Evolutionary conservation across 352 stramenopile genomes (phyloP).

Genomic region (Hyaloperonospora brassicae): DNA sequence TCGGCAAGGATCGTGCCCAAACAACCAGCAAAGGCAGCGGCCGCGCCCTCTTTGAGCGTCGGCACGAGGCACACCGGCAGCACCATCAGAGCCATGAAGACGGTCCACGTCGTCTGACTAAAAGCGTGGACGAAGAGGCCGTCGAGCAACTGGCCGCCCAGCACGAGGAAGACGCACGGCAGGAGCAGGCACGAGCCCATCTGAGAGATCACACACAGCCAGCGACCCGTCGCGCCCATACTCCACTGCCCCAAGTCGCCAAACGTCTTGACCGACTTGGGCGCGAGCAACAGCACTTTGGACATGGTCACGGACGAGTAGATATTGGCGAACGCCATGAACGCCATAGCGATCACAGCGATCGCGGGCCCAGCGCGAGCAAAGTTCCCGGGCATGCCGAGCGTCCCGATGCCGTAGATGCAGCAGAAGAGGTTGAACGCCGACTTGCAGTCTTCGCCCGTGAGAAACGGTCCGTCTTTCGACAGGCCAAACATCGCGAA

Average conservation of each 20-base stretch:
- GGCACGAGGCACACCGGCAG: conserved; percentile 31
- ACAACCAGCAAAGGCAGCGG: conserved; percentile 40
- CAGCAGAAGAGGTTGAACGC: conserved; percentile 43
- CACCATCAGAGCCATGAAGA: conserved; percentile 45
- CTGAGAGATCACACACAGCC: conserved; percentile 34
- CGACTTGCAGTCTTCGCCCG: conserved; percentile 35
- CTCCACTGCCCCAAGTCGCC: conserved; percentile 50
- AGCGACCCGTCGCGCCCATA: conserved; percentile 43
- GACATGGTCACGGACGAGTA: conserved; percentile 44
- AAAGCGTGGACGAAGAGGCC: conserved; percentile 44
- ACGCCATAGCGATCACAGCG: conserved; percentile 34
- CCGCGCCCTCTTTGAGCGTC: conserved; percentile 38
- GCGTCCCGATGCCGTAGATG: conserved; percentile 48
- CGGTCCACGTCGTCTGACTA: conserved; percentile 41
- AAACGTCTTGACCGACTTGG: conserved; percentile 43
- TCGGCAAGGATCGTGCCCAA: conserved; percentile 50
- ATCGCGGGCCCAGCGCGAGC: conserved; percentile 35
- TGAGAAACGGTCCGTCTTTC: conserved; percentile 21
- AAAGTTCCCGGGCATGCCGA: conserved; percentile 53
- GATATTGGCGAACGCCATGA: conserved; percentile 60
- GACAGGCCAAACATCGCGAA: no score
- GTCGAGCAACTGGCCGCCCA: conserved; percentile 27
- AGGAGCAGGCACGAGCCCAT: conserved; percentile 44
- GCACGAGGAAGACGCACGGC: conserved; percentile 19
- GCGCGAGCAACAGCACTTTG: conserved; percentile 45